phyloP scores from a whole-genome alignment of 2,329 filamentous ascomycete species.

The Ophiostoma sp. region DNA sequence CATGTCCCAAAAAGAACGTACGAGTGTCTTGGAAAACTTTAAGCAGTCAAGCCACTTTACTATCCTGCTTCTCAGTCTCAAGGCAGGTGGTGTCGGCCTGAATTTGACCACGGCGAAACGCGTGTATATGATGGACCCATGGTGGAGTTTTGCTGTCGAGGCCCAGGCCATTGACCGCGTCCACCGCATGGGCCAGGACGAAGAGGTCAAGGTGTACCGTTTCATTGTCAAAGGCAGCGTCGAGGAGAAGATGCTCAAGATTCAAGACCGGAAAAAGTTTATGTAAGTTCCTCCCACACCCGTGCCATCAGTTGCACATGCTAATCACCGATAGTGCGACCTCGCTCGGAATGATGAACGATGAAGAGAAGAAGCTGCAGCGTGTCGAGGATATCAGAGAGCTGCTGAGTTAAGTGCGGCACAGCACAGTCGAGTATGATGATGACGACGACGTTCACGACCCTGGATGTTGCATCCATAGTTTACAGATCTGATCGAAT shows the following conservation, averaged over 20 bases:
- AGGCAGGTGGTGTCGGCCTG: constrained; percentile 87
- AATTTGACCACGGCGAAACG: constrained; percentile 84
- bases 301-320: background rate
- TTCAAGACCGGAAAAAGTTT: constrained; percentile 95
- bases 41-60: constrained; percentile 55
- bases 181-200: constrained; percentile 90
- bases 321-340: constrained; percentile 60
- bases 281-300: constrained; percentile 53
- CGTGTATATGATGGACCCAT: constrained; percentile 99
- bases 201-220: constrained; percentile 76
- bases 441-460: background rate
- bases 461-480: background rate
- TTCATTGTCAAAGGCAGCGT: constrained; percentile 90
- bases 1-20: constrained; percentile 79
- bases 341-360: constrained; percentile 86
- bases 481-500: background rate
- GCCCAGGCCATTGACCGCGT: constrained; percentile 96
- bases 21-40: constrained; percentile 73
- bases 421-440: background rate
- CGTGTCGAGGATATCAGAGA: constrained; percentile 92
- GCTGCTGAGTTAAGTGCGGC: constrained; percentile 58
- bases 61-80: constrained; percentile 75
- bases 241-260: constrained; percentile 86
- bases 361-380: constrained; percentile 86
- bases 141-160: constrained; percentile 98